Conservation (phyloP, 2,329 filamentous ascomycete species). For the Penicillium griseofulvum region DNA sequence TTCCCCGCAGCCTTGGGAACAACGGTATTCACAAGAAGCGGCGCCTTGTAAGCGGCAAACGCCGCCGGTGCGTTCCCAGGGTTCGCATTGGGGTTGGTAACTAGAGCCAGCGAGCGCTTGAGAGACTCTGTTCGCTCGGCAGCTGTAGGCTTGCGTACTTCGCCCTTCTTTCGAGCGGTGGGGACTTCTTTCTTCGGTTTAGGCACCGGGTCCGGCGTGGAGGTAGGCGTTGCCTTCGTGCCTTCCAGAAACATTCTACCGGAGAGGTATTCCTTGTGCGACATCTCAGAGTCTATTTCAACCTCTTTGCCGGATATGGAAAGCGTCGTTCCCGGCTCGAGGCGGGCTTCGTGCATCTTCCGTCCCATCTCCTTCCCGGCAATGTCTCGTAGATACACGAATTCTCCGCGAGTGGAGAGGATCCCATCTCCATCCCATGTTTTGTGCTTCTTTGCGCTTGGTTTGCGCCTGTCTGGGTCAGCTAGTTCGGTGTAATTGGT, state of each 20-base stretch:
- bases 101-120: constrained; percentile 14
- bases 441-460: constrained; percentile 70
- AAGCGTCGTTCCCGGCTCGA: constrained; percentile 60
- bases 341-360: constrained; percentile 53
- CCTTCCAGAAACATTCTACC: constrained; percentile 26
- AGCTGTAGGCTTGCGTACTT: constrained; percentile 7
- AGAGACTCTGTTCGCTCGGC: constrained; percentile 11
- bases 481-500: background rate
- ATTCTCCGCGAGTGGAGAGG: constrained; percentile 56
- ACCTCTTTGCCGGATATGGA: constrained; percentile 66
- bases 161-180: constrained; percentile 13
- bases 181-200: constrained; percentile 20
- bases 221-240: constrained; percentile 22
- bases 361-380: constrained; percentile 63
- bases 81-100: constrained; percentile 40
- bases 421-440: constrained; percentile 74
- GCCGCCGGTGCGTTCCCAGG: constrained; percentile 43
- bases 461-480: constrained; percentile 57
- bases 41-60: constrained; percentile 59
- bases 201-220: constrained; percentile 7
- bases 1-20: constrained; percentile 45
- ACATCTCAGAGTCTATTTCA: constrained; percentile 63
- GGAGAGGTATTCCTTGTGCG: constrained; percentile 57
- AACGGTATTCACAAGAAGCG: constrained; percentile 55
- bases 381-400: constrained; percentile 60